Percentiles rank a stretch among this genome's conserved stretches.
Evolutionary conservation across 2,329 filamentous ascomycete genomes (phyloP).

Genomic region (Aspergillus tamarii): DNA sequence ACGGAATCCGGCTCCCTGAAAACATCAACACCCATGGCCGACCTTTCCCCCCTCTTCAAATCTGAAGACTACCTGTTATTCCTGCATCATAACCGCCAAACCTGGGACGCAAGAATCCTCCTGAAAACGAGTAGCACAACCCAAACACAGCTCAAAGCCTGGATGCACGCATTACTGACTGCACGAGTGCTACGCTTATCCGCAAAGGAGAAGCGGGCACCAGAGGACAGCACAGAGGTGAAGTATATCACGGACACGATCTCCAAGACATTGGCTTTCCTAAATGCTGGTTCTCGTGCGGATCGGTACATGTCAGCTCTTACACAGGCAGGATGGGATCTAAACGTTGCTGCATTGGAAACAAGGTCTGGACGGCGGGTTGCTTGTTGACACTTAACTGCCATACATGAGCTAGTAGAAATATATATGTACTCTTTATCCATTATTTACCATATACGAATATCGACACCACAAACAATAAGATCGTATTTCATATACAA

Average conservation of each 20-base stretch:
- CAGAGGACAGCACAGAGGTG: not conserved
- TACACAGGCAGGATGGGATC: slow-evolving; percentile 64
- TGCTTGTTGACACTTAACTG: not conserved
- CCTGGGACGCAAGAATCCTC: slow-evolving; percentile 58
- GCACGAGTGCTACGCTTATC: slow-evolving; percentile 34
- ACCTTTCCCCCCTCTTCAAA: slow-evolving; percentile 55
- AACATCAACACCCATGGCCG: slow-evolving; percentile 47
- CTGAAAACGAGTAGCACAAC: slow-evolving; percentile 62
- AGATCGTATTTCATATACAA: not conserved
- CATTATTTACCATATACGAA: not conserved
- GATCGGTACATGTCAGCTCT: slow-evolving; percentile 47
- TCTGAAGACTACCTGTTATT: slow-evolving; percentile 65
- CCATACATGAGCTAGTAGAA: not conserved
- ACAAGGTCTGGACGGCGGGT: slow-evolving; percentile 58
- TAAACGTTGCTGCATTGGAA: slow-evolving; percentile 67
- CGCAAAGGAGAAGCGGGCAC: not conserved
- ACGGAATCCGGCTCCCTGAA: slow-evolving; percentile 26
- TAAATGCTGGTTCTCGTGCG: slow-evolving; percentile 49
- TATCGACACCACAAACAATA: not conserved
- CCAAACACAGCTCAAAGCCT: slow-evolving; percentile 60
- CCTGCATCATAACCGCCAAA: slow-evolving; percentile 41
- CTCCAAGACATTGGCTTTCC: slow-evolving; percentile 47
- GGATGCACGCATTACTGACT: slow-evolving; percentile 62
- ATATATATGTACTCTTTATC: not conserved
- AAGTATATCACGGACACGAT: slow-evolving; percentile 37